Conservation (phyloP, 2,329 filamentous ascomycete genomes). For the Fusarium albidum region DNA sequence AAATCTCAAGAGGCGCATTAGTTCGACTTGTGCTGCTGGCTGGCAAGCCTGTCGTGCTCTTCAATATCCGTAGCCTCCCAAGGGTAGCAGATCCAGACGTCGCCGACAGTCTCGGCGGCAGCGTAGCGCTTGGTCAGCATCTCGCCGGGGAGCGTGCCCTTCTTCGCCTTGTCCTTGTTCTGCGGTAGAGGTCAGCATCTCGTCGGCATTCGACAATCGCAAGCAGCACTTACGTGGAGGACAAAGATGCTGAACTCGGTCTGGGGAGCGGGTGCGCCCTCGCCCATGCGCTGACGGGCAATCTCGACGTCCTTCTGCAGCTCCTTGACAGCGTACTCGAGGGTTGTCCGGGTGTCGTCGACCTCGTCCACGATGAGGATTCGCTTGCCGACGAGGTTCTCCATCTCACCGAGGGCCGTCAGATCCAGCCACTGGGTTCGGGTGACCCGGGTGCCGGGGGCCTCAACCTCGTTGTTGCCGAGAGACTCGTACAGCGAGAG, state of each 20-base stretch:
- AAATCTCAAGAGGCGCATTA: slow-evolving; percentile 28
- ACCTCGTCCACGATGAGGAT: slow-evolving; percentile 65
- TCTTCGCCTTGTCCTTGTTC: slow-evolving; percentile 99
- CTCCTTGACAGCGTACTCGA: slow-evolving; percentile 93
- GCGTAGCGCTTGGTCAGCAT: slow-evolving; percentile 82
- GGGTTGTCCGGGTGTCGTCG: slow-evolving; percentile 91
- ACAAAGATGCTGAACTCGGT: slow-evolving; percentile 96
- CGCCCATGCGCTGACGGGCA: slow-evolving; percentile 77
- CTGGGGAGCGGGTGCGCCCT: slow-evolving; percentile 61
- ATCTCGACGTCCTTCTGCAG: slow-evolving; percentile 92
- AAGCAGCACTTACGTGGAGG: slow-evolving; percentile 73
- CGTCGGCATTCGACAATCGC: fast-evolving
- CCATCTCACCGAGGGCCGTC: slow-evolving; percentile 77
- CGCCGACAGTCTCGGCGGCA: slow-evolving; percentile 86
- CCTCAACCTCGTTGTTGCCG: slow-evolving; percentile 68
- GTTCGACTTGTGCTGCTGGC: slow-evolving; percentile 48
- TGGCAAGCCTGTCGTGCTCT: slow-evolving; percentile 81
- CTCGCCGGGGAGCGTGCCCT: slow-evolving; percentile 80
- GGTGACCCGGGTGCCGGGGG: slow-evolving; percentile 88
- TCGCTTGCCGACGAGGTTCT: slow-evolving; percentile 48
- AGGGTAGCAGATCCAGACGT: slow-evolving; percentile 98
- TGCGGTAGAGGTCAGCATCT: slow-evolving; percentile 44
- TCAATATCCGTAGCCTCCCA: slow-evolving; percentile 97
- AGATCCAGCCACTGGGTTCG: slow-evolving; percentile 98
- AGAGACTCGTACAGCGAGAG: slow-evolving; percentile 96